Conservation (phyloP, 2,329 filamentous ascomycete species). For the Thermothelomyces thermophilus region DNA sequence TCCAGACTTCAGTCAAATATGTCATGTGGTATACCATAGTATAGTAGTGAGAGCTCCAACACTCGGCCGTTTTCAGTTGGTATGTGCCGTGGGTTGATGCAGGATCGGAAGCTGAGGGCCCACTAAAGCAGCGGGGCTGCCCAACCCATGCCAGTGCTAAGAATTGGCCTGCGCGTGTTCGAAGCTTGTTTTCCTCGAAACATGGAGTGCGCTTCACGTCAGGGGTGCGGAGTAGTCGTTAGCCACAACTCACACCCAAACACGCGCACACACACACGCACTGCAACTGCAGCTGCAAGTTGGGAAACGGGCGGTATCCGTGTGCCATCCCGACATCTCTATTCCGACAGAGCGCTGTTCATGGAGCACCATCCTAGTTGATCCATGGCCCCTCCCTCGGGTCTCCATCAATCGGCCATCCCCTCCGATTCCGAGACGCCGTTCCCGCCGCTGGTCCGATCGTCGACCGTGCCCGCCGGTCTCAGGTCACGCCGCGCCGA, state of each 20-base stretch:
- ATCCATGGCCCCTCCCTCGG: slow-evolving; percentile 29
- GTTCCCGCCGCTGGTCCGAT: slow-evolving; percentile 32
- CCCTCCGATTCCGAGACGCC: slow-evolving; percentile 26
- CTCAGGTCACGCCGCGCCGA: slow-evolving; percentile 39
- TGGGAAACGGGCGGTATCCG: background rate
- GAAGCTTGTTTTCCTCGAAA: background rate
- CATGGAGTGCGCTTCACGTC: background rate
- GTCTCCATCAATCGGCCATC: slow-evolving; percentile 26
- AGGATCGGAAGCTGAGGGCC: too few species aligned
- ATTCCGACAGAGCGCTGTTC: background rate
- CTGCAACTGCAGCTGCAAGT: background rate
- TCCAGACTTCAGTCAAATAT: too few species aligned
- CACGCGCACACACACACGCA: too few species aligned
- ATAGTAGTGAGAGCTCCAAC: too few species aligned
- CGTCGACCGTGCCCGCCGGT: slow-evolving; percentile 35
- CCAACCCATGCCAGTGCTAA: background rate
- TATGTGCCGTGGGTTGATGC: too few species aligned
- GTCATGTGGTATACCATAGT: too few species aligned
- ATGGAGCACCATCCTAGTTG: slow-evolving; percentile 11
- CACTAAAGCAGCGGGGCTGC: background rate
- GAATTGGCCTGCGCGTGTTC: background rate
- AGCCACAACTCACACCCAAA: too few species aligned
- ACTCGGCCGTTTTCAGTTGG: too few species aligned
- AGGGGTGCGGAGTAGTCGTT: too few species aligned
- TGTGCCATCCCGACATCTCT: background rate